These are phyloP conservation scores for Aquanectria penicillioides DNA, from an alignment of 2,329 filamentous ascomycete genomes.

Conservation along the genomic window DNA sequence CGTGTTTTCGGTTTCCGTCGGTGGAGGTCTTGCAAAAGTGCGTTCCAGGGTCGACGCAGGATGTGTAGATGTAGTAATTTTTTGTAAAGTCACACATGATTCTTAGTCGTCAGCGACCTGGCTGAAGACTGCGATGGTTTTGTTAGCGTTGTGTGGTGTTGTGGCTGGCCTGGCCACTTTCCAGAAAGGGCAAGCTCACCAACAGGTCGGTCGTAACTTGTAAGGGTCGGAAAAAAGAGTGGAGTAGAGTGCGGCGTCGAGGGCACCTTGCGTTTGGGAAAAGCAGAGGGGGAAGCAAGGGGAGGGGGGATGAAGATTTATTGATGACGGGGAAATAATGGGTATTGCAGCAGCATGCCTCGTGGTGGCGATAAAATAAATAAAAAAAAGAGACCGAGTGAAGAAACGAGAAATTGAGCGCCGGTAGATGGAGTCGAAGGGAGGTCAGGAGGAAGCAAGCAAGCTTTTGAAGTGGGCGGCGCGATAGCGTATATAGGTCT, in stretches of 20 bases:
- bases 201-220: constrained; percentile 13
- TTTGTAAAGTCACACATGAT: constrained; percentile 74
- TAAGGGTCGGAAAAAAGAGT: constrained; percentile 9
- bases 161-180: constrained; percentile 17
- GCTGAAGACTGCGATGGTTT: neutral
- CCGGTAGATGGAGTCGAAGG: neutral
- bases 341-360: constrained; percentile 8
- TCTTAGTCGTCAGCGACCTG: constrained; percentile 16
- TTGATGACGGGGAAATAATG: neutral
- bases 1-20: constrained; percentile 69
- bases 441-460: neutral
- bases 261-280: neutral
- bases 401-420: neutral
- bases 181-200: constrained; percentile 26
- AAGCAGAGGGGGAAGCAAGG: neutral
- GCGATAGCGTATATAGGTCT: constrained; percentile 24
- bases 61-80: constrained; percentile 81
- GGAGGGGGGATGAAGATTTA: neutral
- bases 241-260: constrained; percentile 5
- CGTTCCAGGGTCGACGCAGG: constrained; percentile 73
- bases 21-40: constrained; percentile 78
- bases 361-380: neutral
- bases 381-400: neutral
- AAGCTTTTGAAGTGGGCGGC: constrained; percentile 13
- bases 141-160: constrained; percentile 10